Base-by-base conservation (phyloP, 2,329 filamentous ascomycete species). In the Lecanosticta acicola region DNA sequence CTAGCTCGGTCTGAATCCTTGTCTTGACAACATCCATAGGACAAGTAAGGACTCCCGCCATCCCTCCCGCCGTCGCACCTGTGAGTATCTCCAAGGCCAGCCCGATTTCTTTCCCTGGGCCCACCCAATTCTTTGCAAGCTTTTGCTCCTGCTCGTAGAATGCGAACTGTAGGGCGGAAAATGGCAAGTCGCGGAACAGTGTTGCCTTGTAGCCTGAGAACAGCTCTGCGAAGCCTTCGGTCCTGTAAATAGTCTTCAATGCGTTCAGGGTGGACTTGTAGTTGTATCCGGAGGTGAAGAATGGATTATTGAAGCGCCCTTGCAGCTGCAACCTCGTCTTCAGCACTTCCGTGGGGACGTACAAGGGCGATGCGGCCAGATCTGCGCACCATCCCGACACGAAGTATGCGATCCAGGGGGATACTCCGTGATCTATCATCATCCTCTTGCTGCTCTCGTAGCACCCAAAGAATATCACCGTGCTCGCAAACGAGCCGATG, bases 141-240 rank as follows among this genome's bases (percentile, higher is more conserved):
- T 76, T 80, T 60, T 90, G 87, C 64, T 90, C 90, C 67, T 97
- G 87, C 68, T 98, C 93, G 73, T 95, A 98, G 65, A 98, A 96
- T 60, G 94, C 91, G 68, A 98, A 97, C 63, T 98, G 93, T 9
- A 98, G 71, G 0, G 93, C 93, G 0, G 91, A 97, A 64, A 96
- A 98, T 1, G 93, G 93, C 17, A 98, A 76, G 60, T 98, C 93
- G 48, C 93, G 85, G 70, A 87, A 93, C 2, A 98, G 80, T 0
- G 93, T 98, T 9, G 93, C 93, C 66, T 93, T 93, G 72, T 94
- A 98, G n/a, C 93, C 93, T 59, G 94, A 85, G 66, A 96, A 98
- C 18, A 98, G 77, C 14, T 94, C 93, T 0, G 80, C 75, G 43
- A 88, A 75, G 0, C 93, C 94, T 70, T 98, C 93, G 34, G 78